Percentiles rank a stretch among this genome's conserved stretches.
Conservation (phyloP, 2,329 filamentous ascomycete genomes). For the Volutella citrinella region DNA sequence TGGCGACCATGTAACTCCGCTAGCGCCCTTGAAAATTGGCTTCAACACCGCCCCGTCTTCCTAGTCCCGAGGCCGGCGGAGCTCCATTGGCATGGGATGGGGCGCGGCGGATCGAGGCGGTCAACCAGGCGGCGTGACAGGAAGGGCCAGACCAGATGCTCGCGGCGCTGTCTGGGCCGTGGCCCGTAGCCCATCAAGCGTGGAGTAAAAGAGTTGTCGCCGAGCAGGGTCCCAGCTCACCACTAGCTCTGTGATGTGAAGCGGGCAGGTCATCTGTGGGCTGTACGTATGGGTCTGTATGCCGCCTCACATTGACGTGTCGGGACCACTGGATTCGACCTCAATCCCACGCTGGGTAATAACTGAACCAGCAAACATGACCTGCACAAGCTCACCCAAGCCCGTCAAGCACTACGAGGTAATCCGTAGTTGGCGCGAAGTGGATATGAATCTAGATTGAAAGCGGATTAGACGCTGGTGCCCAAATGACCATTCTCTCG, state of each 20-base stretch:
- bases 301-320: no score
- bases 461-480: slow-evolving; percentile 18
- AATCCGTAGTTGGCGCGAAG: slow-evolving; percentile 19
- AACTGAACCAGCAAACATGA: no score
- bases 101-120: slow-evolving; percentile 22
- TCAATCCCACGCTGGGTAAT: no score
- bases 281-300: no score
- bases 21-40: slow-evolving; percentile 20
- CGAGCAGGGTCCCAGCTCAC: slow-evolving; percentile 8
- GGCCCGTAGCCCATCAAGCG: slow-evolving; percentile 3
- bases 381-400: no score
- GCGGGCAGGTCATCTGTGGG: no score
- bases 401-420: no score
- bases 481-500: slow-evolving; percentile 17
- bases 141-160: slow-evolving; percentile 7
- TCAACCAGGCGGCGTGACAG: slow-evolving; percentile 17
- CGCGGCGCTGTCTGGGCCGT: slow-evolving; percentile 8
- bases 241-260: no score
- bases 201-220: no score
- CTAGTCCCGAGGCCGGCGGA: slow-evolving; percentile 22
- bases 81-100: slow-evolving; percentile 22
- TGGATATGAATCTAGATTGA: slow-evolving; percentile 19
- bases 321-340: no score
- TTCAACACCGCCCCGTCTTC: slow-evolving; percentile 24
- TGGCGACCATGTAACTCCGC: slow-evolving; percentile 13